Conservation (phyloP, 2,329 filamentous ascomycete species). For the Phoma sp. region DNA sequence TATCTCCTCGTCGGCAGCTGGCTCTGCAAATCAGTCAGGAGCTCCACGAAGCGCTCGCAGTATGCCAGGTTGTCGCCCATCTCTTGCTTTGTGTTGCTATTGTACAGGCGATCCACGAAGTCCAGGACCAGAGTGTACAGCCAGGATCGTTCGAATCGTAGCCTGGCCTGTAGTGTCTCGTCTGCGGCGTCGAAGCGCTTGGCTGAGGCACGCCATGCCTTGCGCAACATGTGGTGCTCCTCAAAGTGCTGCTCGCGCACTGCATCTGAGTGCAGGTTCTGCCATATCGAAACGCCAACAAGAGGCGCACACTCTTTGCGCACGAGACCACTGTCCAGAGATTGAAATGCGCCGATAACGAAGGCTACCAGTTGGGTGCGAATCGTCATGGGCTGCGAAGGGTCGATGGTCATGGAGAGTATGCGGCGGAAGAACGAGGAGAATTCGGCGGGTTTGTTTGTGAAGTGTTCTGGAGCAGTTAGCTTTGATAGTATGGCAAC, state of each 20-base stretch:
- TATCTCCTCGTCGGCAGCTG: conserved; percentile 94
- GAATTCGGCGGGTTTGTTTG: conserved; percentile 80
- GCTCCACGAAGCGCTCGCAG: conserved; percentile 91
- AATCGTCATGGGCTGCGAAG: conserved; percentile 52
- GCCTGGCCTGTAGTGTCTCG: conserved; percentile 75
- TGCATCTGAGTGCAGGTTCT: conserved; percentile 82
- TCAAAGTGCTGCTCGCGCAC: conserved; percentile 77
- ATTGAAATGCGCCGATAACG: conserved; percentile 91
- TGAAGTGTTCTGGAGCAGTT: conserved; percentile 70
- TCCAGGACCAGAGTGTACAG: conserved; percentile 85
- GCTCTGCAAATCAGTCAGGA: conserved; percentile 88
- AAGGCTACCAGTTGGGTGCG: conserved; percentile 88
- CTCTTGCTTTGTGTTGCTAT: conserved; percentile 41
- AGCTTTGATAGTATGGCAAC: conserved; percentile 34
- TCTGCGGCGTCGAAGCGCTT: conserved; percentile 91
- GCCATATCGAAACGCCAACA: conserved; percentile 95
- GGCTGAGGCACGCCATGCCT: conserved; percentile 86
- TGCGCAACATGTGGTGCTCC: conserved; percentile 76
- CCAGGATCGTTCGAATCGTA: conserved; percentile 94
- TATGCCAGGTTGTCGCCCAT: conserved; percentile 73
- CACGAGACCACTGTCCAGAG: conserved; percentile 84
- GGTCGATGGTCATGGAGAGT: conserved; percentile 78
- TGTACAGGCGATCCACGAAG: conserved; percentile 78
- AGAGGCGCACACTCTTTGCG: conserved; percentile 96
- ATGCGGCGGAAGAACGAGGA: conserved; percentile 88